Evolutionary conservation across 1,139 yeast species (phyloP), one percentile per base, ranked within the genome.

Genomic region (Pichia sp.): DNA sequence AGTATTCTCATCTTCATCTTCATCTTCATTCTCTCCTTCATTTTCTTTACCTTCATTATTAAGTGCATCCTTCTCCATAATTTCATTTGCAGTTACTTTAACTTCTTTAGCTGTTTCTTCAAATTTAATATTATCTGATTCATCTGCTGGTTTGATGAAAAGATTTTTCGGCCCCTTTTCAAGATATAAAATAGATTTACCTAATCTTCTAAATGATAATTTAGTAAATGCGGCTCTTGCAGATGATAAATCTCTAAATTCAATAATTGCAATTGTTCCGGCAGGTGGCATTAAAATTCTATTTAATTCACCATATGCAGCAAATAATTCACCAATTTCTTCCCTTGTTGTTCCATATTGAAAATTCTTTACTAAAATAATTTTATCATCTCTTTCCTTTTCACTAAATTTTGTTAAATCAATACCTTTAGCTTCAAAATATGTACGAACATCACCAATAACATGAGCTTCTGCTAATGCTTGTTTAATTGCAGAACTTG

Each of bases 391-490:
- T 55, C 87, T 75, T 60, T 86, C 92, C 55, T 79, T 80, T 49
- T 73, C 73, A 47, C 73, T 73, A 60, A 92, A 92, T 33, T 80
- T 74, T 4, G 83, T 70, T 50, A 92, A 69, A 66, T 92, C 97
- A 35, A 94, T 87, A 24, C 96, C 96, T 60, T 82, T 82, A 23
- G 70, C 66, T 62, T 87, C 95, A 63, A 92, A 92, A 64, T 80
- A 92, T 55, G 79, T 79, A 58, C 96, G 78, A 12, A 92, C 96
- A 63, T 85, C 94, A 39, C 92, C 94, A 59, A 92, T 82, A 24
- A 90, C 96, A 60, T 89, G 92, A 1, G 97, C 95, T 68, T 92
- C 99, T 0, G 99, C 98, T 52, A 92, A 74, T 0, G 98, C 97
- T 64, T 90, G 97, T 60, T 89, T 87, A n/a, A 92, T 97, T 1